These are phyloP conservation scores for Acorus calamus DNA, from an alignment of 106 monocot species.

Conservation along the genomic window DNA sequence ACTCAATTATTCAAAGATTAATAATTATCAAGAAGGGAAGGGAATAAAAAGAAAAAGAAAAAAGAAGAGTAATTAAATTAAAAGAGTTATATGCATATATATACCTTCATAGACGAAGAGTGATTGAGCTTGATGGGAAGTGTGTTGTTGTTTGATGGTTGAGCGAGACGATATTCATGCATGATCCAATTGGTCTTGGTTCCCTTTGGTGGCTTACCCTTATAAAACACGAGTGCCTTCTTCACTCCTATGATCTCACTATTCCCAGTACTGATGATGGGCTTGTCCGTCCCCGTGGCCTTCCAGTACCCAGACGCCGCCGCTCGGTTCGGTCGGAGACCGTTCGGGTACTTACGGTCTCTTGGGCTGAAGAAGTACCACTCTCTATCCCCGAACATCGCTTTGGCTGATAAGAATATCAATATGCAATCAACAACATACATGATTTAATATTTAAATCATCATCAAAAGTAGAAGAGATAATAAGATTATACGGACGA, in stretches of 20 bases:
- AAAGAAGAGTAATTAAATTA: too few species aligned
- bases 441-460: too few species aligned
- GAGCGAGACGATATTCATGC: constrained; percentile 66
- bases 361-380: constrained; percentile 67
- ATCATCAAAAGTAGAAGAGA: neutral
- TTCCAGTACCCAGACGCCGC: constrained; percentile 61
- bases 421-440: neutral
- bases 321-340: constrained; percentile 46
- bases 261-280: constrained; percentile 17
- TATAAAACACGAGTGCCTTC: constrained; percentile 78
- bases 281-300: constrained; percentile 57
- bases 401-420: constrained; percentile 13
- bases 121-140: constrained; percentile 42
- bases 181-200: constrained; percentile 79
- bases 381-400: constrained; percentile 40
- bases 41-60: neutral
- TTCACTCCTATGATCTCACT: constrained; percentile 48
- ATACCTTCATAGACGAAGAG: constrained; percentile 50
- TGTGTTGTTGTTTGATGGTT: constrained; percentile 17
- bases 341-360: constrained; percentile 61
- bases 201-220: constrained; percentile 64
- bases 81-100: neutral
- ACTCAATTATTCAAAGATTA: neutral
- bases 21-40: neutral
- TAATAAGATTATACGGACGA: constrained; percentile 15